These are phyloP conservation scores for Hippophae rhamnoides DNA, from an alignment of 306 rosid genomes.

Conservation along the genomic window DNA sequence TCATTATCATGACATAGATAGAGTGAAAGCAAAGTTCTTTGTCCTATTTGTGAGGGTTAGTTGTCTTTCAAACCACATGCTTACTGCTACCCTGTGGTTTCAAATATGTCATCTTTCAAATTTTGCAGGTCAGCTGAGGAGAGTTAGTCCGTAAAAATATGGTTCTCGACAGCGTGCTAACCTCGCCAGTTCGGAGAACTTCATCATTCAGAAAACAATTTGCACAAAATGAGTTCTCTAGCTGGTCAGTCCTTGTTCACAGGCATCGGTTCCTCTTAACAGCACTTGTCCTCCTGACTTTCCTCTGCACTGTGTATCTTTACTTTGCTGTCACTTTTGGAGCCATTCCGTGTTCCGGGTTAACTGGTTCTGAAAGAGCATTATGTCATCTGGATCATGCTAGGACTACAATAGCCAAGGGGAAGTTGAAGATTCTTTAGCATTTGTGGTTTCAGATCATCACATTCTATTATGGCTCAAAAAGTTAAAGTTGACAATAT, in stretches of 20 bases:
- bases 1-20: no score
- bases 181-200: constrained; percentile 59
- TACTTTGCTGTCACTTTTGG: constrained; percentile 83
- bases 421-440: constrained; percentile 75
- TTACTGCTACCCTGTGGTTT: no score
- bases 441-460: neutral
- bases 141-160: constrained; percentile 32
- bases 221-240: constrained; percentile 44
- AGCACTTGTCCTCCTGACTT: constrained; percentile 50
- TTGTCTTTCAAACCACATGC: no score
- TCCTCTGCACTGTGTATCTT: constrained; percentile 75
- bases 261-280: constrained; percentile 81
- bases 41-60: no score
- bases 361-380: constrained; percentile 52
- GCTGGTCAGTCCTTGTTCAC: constrained; percentile 63
- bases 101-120: no score
- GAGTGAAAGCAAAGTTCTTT: no score
- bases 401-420: constrained; percentile 45
- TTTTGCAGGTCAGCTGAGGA: constrained; percentile 34
- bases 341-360: constrained; percentile 23
- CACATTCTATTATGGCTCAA: neutral
- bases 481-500: no score
- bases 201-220: constrained; percentile 62
- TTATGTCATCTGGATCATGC: constrained; percentile 64
- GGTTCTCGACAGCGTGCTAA: constrained; percentile 71